These are phyloP conservation scores for Pleurotus tuoliensis DNA, from an alignment of 768 basidiomycete genomes.

Conservation along the genomic window DNA sequence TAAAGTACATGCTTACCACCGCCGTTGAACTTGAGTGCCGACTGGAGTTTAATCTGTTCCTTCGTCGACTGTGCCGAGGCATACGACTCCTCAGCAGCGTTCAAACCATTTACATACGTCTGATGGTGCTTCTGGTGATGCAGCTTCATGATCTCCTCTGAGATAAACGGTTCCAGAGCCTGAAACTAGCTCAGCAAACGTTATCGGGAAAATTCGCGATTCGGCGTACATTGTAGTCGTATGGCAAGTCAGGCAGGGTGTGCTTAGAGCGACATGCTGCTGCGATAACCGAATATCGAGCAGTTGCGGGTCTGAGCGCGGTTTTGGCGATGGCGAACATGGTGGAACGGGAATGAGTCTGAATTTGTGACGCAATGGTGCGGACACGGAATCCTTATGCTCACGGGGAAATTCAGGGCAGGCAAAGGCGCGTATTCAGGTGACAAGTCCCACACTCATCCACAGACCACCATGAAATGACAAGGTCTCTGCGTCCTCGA, in stretches of 20 bases:
- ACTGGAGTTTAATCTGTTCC: constrained; percentile 82
- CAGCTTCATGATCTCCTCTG: constrained; percentile 86
- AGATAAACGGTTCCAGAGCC: constrained; percentile 93
- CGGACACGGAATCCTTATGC: neutral
- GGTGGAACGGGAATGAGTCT: neutral
- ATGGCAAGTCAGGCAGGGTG: constrained; percentile 77
- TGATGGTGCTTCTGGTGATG: constrained; percentile 97
- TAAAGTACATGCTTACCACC: constrained; percentile 10
- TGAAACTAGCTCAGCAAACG: neutral
- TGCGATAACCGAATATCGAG: neutral
- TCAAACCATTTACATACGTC: constrained; percentile 90
- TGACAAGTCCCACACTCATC: neutral
- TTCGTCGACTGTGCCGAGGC: constrained; percentile 63
- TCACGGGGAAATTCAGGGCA: neutral
- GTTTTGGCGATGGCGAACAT: constrained; percentile 51
- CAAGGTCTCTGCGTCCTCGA: constrained; percentile 52
- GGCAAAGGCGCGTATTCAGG: neutral
- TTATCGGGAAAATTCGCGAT: neutral
- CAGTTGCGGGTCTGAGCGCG: constrained; percentile 33
- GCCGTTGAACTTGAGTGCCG: constrained; percentile 76
- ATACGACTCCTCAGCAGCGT: constrained; percentile 81
- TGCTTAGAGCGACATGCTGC: constrained; percentile 29
- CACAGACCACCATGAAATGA: constrained; percentile 32
- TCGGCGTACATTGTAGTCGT: constrained; percentile 62
- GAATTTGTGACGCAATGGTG: neutral